Evolutionary conservation across 495 filamentous ascomycete genomes (phyloP), one percentile per base, ranked within the genome.

Genomic region (Bathelium albidoporum): DNA sequence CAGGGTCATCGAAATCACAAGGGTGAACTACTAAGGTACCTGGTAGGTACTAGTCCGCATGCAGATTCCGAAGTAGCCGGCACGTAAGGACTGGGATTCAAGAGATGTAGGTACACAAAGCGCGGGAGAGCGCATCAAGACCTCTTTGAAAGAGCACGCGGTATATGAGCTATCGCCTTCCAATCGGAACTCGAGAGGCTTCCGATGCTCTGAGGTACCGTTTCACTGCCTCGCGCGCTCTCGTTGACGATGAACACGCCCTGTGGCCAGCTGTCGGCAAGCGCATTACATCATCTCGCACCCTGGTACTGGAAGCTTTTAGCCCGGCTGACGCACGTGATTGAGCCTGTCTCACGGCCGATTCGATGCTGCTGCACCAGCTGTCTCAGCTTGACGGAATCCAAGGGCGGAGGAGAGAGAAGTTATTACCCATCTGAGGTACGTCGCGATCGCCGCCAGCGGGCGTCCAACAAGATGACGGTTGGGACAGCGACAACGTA

Each of bases 301-400:
- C 34, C 34, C n/a, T n/a, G n/a, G n/a, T n/a, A n/a, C n/a, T n/a
- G n/a, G n/a, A n/a, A n/a, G n/a, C n/a, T 41, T 41, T 41, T 41
- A 41, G 49, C 29, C 49, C 20, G 49, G 49, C 49, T 55, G 49
- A 55, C 49, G 49, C 49, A 55, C 49, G 49, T 55, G 49, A 55
- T 2, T 7, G 4, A 16, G 24, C 22, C 49, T 29, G 2, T 26
- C 22, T 55, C 12, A 16, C 20, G 49, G 49, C 49, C 49, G 49
- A 55, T 28, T 55, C 49, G 49, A 4, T 20, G 24, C 49, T 55
- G 49, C 49, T 10, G 49, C 49, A 55, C 49, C 20, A 55, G 24
- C 24, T 55, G 49, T 55, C 49, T 55, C 49, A 55, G 49, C 49
- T 55, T 28, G 24, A 11, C 5, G 22, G 10, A 26, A 39, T 39